Percentiles rank a stretch among this genome's conserved stretches.
Conservation (phyloP, 805 yeast genomes). For the Nadsonia fulvescens region DNA sequence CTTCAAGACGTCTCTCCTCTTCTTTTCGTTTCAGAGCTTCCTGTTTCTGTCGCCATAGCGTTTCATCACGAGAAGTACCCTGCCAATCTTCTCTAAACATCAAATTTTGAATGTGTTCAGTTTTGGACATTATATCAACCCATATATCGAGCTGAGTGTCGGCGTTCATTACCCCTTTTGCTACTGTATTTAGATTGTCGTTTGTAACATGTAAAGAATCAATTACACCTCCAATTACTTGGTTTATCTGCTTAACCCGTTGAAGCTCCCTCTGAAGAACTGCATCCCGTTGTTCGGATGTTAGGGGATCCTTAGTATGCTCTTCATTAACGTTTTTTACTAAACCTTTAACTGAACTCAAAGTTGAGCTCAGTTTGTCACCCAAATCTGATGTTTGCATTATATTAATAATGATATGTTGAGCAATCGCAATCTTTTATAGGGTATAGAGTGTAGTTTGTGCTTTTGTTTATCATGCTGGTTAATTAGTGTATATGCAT, state of each 20-base stretch:
- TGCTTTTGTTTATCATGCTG: too few species aligned
- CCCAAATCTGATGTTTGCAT: too few species aligned
- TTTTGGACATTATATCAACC: constrained; percentile 16
- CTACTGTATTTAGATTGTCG: constrained; percentile 8
- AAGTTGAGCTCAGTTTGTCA: too few species aligned
- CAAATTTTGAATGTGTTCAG: constrained; percentile 16
- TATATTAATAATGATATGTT: too few species aligned
- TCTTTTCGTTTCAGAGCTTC: constrained; percentile 6
- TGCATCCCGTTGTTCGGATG: constrained; percentile 7
- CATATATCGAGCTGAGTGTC: constrained; percentile 15
- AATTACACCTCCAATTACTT: constrained; percentile 9
- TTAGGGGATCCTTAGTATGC: too few species aligned
- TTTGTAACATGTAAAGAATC: constrained; percentile 8
- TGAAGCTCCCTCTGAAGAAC: constrained; percentile 9
- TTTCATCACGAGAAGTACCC: constrained; percentile 14
- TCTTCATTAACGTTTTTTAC: too few species aligned
- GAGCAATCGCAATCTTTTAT: too few species aligned
- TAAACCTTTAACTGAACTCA: too few species aligned
- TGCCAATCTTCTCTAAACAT: constrained; percentile 15
- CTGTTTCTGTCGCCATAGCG: constrained; percentile 11
- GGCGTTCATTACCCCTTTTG: constrained; percentile 12
- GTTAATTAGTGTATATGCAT: too few species aligned
- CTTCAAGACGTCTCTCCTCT: constrained; percentile 8
- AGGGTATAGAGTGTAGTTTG: too few species aligned
- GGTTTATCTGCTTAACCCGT: constrained; percentile 10